Percentiles rank a stretch among this genome's conserved stretches.
Evolutionary conservation across 176 grass and related monocot genomes (phyloP).

Genomic region (Hsuehochloa calcarea): DNA sequence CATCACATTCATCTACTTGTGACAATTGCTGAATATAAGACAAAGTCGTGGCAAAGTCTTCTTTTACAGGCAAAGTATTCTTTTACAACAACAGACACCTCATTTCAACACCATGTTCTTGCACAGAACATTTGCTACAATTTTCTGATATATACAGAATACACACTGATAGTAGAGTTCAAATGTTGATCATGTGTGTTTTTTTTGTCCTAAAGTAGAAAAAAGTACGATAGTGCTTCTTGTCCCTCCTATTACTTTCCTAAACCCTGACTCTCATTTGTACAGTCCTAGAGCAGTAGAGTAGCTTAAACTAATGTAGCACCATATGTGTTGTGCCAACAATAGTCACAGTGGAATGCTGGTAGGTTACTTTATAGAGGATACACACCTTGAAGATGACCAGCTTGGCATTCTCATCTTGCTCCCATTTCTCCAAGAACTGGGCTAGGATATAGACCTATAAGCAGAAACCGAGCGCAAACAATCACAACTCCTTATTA

Average conservation of each 20-base stretch:
- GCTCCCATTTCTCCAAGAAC: conserved; percentile 90
- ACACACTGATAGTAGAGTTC: not conserved
- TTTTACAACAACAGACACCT: not conserved
- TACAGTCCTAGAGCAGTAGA: not conserved
- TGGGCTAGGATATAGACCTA: conserved; percentile 79
- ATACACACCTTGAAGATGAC: conserved; percentile 75
- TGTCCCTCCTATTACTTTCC: too few relatives aligned
- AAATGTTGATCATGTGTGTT: not conserved
- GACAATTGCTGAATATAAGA: not conserved
- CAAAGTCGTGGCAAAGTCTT: not conserved
- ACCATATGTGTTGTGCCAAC: not conserved
- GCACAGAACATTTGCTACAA: not conserved
- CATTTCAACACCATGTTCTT: not conserved
- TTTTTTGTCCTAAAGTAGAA: not conserved
- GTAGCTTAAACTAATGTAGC: not conserved
- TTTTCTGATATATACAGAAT: not conserved
- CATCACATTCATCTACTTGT: not conserved
- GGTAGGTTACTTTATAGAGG: not conserved
- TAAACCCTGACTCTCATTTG: too few relatives aligned
- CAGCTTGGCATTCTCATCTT: conserved; percentile 70
- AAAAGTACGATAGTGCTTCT: not conserved
- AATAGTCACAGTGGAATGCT: not conserved
- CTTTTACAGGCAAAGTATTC: too few relatives aligned
- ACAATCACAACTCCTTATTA: not conserved
- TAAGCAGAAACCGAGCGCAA: not conserved